Percentiles rank a stretch among this genome's conserved stretches.
These are phyloP conservation scores for Aspergillus sojae DNA, from an alignment of 2,329 filamentous ascomycete genomes.

Conservation along the genomic window DNA sequence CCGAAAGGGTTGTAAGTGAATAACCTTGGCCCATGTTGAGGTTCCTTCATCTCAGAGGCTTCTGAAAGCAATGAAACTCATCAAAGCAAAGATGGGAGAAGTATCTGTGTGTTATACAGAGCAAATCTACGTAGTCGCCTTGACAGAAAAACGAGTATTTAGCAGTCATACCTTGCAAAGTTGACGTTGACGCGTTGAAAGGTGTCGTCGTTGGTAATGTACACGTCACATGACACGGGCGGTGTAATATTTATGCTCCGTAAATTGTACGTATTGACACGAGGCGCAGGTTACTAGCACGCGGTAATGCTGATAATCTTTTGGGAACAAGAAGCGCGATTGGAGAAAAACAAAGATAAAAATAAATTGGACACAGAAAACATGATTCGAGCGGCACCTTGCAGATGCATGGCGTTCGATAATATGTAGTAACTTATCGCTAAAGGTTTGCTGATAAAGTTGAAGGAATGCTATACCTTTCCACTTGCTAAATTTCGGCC, in stretches of 20 bases:
- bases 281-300: background rate
- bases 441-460: background rate
- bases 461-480: background rate
- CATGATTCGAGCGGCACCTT: background rate
- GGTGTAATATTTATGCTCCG: constrained; percentile 5
- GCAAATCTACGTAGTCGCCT: background rate
- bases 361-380: too few species aligned
- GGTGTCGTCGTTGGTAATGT: constrained; percentile 3
- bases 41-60: constrained; percentile 33
- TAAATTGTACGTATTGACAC: background rate
- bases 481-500: background rate
- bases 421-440: background rate
- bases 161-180: background rate
- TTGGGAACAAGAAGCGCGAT: background rate
- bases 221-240: constrained; percentile 15
- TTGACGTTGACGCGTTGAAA: constrained; percentile 12
- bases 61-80: background rate
- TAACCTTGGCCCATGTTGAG: constrained; percentile 89
- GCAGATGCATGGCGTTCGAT: background rate
- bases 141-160: background rate
- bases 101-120: background rate
- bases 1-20: constrained; percentile 87
- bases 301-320: background rate
- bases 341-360: background rate
- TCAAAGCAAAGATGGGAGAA: background rate